Percentiles rank a stretch among this genome's conserved stretches.
Conservation (phyloP, 1,139 yeast species). For the Blastobotrys arbuscula region DNA sequence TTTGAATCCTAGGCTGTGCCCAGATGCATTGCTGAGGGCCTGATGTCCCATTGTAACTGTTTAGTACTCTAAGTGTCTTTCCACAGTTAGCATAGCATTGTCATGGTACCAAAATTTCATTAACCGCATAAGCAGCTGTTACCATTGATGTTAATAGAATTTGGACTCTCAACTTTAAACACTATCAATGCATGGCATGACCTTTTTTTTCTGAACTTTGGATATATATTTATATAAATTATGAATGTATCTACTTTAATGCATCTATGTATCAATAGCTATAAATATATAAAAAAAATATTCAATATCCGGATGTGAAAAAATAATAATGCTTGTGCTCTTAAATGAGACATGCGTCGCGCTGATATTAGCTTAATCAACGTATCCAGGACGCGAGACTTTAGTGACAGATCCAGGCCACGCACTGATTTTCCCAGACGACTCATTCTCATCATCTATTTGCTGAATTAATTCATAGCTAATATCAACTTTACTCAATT, state of each 20-base stretch:
- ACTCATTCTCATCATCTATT: slow-evolving; percentile 9
- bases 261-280: no score
- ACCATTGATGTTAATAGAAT: not conserved
- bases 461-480: not conserved
- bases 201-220: no score
- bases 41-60: slow-evolving; percentile 4
- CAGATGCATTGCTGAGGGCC: slow-evolving; percentile 2
- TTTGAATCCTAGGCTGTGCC: not conserved
- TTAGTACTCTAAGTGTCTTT: slow-evolving; percentile 7
- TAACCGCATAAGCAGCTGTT: not conserved
- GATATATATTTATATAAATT: no score
- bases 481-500: not conserved
- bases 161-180: no score
- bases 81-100: slow-evolving; percentile 14
- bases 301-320: no score
- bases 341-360: no score
- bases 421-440: slow-evolving; percentile 16
- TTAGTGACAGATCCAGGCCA: slow-evolving; percentile 24
- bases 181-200: no score
- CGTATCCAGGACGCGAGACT: not conserved
- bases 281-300: no score
- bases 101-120: slow-evolving; percentile 8
- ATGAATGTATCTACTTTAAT: no score
- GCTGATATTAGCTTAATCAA: no score
- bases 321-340: no score